Percentiles rank a stretch among this genome's conserved stretches.
Evolutionary conservation across 2,329 filamentous ascomycete species (phyloP).

Genomic region (Neofusicoccum umdonicola): DNA sequence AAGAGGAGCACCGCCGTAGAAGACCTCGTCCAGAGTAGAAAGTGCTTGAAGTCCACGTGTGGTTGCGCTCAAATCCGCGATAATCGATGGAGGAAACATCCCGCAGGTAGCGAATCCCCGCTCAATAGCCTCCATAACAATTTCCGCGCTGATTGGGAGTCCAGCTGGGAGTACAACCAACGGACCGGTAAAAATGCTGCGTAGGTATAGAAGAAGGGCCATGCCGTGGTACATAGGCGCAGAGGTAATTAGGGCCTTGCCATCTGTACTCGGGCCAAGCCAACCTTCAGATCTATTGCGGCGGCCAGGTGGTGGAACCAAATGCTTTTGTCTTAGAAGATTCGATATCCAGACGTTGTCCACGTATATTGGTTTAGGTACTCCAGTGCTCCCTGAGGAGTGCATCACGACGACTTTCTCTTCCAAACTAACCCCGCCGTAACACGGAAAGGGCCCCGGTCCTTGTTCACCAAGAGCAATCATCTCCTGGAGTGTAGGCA

Average conservation of each 20-base stretch:
- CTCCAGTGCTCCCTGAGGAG: constrained; percentile 36
- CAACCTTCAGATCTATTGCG: constrained; percentile 12
- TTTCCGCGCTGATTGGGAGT: constrained; percentile 14
- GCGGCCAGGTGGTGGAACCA: constrained; percentile 19
- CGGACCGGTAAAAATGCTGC: constrained; percentile 18
- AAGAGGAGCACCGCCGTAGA: constrained; percentile 21
- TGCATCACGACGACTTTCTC: constrained; percentile 31
- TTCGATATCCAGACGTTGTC: constrained; percentile 20
- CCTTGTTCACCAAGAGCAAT: not conserved
- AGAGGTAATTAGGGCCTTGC: constrained; percentile 1
- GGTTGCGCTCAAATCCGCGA: constrained; percentile 26
- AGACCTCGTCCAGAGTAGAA: constrained; percentile 23
- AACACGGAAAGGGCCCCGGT: not conserved
- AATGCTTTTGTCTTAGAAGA: constrained; percentile 20
- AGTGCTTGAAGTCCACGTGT: constrained; percentile 24
- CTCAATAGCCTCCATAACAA: too few relatives aligned
- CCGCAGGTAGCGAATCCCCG: not conserved
- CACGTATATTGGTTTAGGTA: constrained; percentile 31
- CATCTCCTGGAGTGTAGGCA: constrained; percentile 1
- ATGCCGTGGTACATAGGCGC: constrained; percentile 21
- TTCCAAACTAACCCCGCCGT: not conserved
- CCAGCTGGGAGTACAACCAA: constrained; percentile 16
- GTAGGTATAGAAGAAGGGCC: constrained; percentile 18
- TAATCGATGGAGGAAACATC: constrained; percentile 25
- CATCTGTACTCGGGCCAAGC: not conserved